Base-by-base conservation (phyloP, 2,329 filamentous ascomycete genomes). In the Claviceps monticola region DNA sequence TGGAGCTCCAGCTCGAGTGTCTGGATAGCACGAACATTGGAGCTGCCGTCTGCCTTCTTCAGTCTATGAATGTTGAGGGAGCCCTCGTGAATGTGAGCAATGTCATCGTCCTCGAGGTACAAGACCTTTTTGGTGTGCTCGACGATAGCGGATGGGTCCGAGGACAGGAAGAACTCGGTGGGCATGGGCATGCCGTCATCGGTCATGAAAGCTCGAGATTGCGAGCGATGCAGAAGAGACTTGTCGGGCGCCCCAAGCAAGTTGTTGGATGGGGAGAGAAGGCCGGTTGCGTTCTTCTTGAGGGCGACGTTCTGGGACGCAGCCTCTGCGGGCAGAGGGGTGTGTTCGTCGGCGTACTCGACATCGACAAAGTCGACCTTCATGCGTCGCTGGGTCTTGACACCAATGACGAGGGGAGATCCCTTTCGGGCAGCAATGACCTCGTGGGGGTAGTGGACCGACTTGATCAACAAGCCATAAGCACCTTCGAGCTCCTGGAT, bases 111-210 rank as follows among this genome's bases (percentile, higher is more conserved):
- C 78, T 98, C 93, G 52, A 98, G 85, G 77, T 98, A 98, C 71
- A 98, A 84, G 58, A 98, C 93, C 81, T 97, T 98, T 82, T 98
- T 98, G 68, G 93, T 98, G 80, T 98, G 93, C 78, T 98, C 93
- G 60, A 98, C 86, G 64, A 98, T 96, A 64, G 93, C 91, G 43
- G 93, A 96, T 17, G 93, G 93, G 71, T 98, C 93, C 54, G 93
- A 98, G 54, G 93, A 98, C 60, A 98, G 82, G 82, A 97, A 98
- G 77, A 98, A 98, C 71, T 98, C 93, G 62, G 91, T 91, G 57
- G 93, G 91, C 80, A 97, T 95, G 60, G 93, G 93, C 70, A 90
- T 86, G 69, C 93, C 93, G 70, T 98, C 93, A 65, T 98, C 93
- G 52, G 91, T 97, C 75, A 98, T 87, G 79, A 98, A 98, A 58